Evolutionary conservation across 371 early-diverging fungal genomes (phyloP), one percentile per base, ranked within the genome.

Genomic region (Mortierella sp.): DNA sequence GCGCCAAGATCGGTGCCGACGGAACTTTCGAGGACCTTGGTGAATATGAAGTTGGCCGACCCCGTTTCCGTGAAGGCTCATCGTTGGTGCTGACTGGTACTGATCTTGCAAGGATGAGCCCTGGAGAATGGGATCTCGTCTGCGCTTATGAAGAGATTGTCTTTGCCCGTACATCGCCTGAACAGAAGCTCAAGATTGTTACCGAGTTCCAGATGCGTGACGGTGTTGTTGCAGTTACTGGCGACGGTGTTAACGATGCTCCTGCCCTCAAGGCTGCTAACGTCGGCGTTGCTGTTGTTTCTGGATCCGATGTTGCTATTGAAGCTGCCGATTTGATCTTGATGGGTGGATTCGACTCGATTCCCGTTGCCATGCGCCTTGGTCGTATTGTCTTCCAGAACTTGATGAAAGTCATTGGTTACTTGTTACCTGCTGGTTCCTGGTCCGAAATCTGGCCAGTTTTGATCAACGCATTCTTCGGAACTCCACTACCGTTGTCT

Each of bases 161-260:
- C 11, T 95, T 95, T 89, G 95, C 95, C 13, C 90, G 96, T 48
- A 95, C 94, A n/a, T 91, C 94, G 8, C 94, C 96, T 6, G 94
- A 94, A 68, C 95, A 95, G 73, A 96, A 96, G 73, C 88, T 95
- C 32, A 85, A 86, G 80, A 94, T 95, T 65, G 94, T 95, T 63
- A 86, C 92, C 69, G 89, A 93, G 74, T 86, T 93, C 63, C 88
- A 92, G 65, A 81, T 83, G 10, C 89, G 94, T 57, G 94, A 89
- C 33, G 84, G 89, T 64, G 84, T 88, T 13, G 93, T 94, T 32
- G 95, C 92, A 0, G 93, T 96, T 58, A 95, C 95, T 33, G 99
- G 88, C 38, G 99, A 98, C 85, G 99, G 97, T 63, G 97, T 96
- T 24, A 98, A 98, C 77, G 99, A 98, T 77, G 91, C 95, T 55